Percentiles rank a stretch among this genome's conserved stretches.
Evolutionary conservation across 768 basidiomycete genomes (phyloP).

Genomic region (Russula earlei): DNA sequence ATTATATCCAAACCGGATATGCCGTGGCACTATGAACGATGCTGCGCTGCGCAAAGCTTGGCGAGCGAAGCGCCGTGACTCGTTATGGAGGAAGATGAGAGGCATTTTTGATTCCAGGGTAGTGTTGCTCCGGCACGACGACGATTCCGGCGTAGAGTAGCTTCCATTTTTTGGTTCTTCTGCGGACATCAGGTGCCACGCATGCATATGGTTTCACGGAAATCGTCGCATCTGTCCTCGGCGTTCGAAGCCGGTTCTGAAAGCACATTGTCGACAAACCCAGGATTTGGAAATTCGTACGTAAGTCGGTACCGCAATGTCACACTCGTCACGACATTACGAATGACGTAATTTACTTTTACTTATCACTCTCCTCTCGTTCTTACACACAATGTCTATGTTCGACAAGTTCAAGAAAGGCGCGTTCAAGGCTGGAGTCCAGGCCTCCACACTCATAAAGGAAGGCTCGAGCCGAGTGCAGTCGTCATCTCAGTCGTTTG

Average conservation of each 20-base stretch:
- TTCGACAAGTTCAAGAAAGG: slow-evolving; percentile 74
- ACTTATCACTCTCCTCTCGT: background rate
- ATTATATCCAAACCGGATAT: background rate
- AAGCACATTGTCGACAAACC: background rate
- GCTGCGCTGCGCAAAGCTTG: background rate
- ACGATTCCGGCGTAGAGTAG: background rate
- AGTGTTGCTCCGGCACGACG: background rate
- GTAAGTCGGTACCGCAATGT: too few relatives aligned
- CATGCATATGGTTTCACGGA: background rate
- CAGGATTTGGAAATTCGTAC: background rate
- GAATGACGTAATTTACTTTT: background rate
- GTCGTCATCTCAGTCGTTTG: slow-evolving; percentile 66
- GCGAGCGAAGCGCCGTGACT: too few relatives aligned
- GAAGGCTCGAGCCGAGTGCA: slow-evolving; percentile 60
- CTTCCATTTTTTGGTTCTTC: background rate
- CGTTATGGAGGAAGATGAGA: background rate
- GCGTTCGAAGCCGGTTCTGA: too few relatives aligned
- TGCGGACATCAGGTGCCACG: background rate
- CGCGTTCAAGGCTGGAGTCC: slow-evolving; percentile 72
- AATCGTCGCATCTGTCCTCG: too few relatives aligned
- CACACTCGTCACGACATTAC: too few relatives aligned
- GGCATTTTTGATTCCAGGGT: background rate
- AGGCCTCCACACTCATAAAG: slow-evolving; percentile 68
- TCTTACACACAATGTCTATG: slow-evolving; percentile 37
- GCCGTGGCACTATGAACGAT: background rate